Evolutionary conservation across 2,329 filamentous ascomycete genomes (phyloP), one percentile per base, ranked within the genome.

Genomic region (Fusarium citri): DNA sequence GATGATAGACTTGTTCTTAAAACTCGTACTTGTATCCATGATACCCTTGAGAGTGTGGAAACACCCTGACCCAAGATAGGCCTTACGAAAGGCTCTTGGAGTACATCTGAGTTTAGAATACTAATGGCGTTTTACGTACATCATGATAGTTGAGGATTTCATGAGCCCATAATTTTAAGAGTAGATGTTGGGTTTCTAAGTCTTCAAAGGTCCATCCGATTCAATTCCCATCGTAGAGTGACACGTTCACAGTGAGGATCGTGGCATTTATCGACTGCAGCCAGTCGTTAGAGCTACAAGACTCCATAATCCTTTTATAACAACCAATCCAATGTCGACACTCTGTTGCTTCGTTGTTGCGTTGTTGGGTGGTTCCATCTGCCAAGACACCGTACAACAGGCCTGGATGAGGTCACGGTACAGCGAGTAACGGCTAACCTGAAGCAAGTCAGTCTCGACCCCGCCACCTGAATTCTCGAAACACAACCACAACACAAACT

Each of bases 391-490:
- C 45, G 34, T 64, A 37, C 55, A 65, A 55, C 55, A 62, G 60
- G 64, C 62, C 59, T 67, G 48, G 53, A 69, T 70, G 73, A 76
- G 74, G 69, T 73, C 72, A 74, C 64, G 66, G 72, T 62, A 66
- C 51, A 69, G 47, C 62, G 26, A 37, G 34, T 37, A 66, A 64
- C 64, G 56, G 49, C 58, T 68, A 55, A 53, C 49, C 50, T 66
- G 47, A 51, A 59, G 56, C 69, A 55, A 61, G 58, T 62, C 60
- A 67, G 66, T 68, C 67, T 66, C 50, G 63, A 73, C 73, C 73
- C 73, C 73, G 71, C 73, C 70, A 75, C 73, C 64, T 55, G 28
- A 66, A 70, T 65, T 70, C 66, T 72, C 61, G 48, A 69, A 59
- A 67, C 50, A 70, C 55, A 62, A 72, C 43, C 43, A 64, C 49